Evolutionary conservation across 1,139 yeast genomes (phyloP), one percentile per base, ranked within the genome.

Genomic region (Protomyces inundatus): DNA sequence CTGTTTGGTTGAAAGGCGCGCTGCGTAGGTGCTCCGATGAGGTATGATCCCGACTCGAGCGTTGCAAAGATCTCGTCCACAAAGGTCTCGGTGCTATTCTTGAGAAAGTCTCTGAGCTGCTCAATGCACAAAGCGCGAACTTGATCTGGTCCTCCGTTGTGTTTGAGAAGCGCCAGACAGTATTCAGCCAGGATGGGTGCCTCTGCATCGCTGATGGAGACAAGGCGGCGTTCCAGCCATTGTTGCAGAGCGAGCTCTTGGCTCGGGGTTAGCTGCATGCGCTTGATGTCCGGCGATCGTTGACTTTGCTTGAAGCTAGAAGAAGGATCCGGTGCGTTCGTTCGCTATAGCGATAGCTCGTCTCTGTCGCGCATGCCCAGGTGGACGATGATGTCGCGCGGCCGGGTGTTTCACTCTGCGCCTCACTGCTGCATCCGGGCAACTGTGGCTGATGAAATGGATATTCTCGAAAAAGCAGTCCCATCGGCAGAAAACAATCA

Each of bases 101-200:
- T 54, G 58, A 73, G 63, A 37, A 76, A 74, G 55, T 78, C 81
- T 7, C 71, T 70, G 55, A 80, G 72, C 68, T 79, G 78, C 3
- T 71, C 74, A 34, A 73, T 61, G 66, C 78, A 71, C 67, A 76
- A 67, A 23, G 68, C 69, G n/a, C 70, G 68, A 33, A 77, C 70
- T 56, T 72, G 73, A n/a, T 69, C 73, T n/a, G 71, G 72, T 9
- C 77, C 72, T 45, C 72, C 70, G 42, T 75, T 77, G 67, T 79
- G 76, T 56, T 75, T 71, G 32, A 81, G 70, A 55, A 81, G 70
- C 1, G 82, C 81, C 37, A 79, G 54, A 23, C 79, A 78, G 68
- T 80, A 81, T 50, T 79, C 82, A 0, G 80, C 74, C 65, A 80
- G 70, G 39, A 79, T 79, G 12, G 75, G 77, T 2, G 80, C 73